Evolutionary conservation across 768 basidiomycete species (phyloP).

Genomic region (Mycena chlorophos): DNA sequence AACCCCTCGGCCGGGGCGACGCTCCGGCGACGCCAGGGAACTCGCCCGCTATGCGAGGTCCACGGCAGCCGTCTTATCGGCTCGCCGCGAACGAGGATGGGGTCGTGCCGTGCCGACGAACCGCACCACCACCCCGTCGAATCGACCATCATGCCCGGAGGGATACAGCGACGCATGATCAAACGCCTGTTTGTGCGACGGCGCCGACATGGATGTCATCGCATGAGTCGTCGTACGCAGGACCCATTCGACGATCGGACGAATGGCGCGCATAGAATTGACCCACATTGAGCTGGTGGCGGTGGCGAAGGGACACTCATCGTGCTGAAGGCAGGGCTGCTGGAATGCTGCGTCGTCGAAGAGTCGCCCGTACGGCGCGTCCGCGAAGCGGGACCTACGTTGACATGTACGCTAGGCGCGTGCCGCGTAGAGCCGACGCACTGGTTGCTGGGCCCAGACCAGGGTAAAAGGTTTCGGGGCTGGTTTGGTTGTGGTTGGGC

Average conservation of each 20-base stretch:
- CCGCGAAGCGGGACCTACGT: conserved; percentile 29
- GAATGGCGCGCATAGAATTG: conserved; percentile 21
- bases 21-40: conserved; percentile 34
- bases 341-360: conserved; percentile 32
- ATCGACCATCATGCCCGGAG: conserved; percentile 38
- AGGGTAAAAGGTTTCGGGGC: conserved; percentile 20
- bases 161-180: conserved; percentile 58
- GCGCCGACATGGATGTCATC: conserved; percentile 58
- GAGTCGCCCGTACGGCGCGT: conserved; percentile 38
- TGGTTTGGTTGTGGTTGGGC: conserved; percentile 20
- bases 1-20: conserved; percentile 50
- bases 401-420: too few species aligned
- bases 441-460: conserved; percentile 19
- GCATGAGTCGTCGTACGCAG: conserved; percentile 39
- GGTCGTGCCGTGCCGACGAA: conserved; percentile 75
- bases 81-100: conserved; percentile 61
- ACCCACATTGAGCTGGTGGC: conserved; percentile 24
- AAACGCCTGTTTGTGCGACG: conserved; percentile 67
- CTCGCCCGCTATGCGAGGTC: conserved; percentile 45
- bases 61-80: conserved; percentile 49
- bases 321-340: conserved; percentile 44
- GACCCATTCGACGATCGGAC: conserved; percentile 33
- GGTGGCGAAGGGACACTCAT: conserved; percentile 43
- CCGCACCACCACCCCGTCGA: conserved; percentile 24
- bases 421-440: too few species aligned